Evolutionary conservation across 768 basidiomycete species (phyloP).

Genomic region (Jaapia argillacea): DNA sequence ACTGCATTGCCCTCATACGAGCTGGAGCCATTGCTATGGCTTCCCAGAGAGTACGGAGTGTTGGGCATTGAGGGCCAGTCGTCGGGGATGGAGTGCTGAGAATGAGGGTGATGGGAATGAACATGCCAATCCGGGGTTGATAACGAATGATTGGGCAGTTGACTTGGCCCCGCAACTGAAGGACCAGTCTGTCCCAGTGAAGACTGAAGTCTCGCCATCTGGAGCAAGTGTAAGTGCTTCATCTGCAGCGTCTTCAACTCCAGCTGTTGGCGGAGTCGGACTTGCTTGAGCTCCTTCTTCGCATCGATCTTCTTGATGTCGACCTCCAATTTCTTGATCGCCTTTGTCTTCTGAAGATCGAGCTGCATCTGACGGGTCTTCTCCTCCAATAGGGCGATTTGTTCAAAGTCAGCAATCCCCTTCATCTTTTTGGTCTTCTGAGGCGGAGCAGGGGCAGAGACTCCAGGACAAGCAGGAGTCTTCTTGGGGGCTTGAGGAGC

Average conservation of each 20-base stretch:
- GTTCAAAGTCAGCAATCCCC: slow-evolving; percentile 3
- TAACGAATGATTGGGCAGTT: background rate
- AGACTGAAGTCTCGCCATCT: background rate
- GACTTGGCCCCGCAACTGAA: background rate
- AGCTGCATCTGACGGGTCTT: slow-evolving; percentile 8
- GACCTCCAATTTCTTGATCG: background rate
- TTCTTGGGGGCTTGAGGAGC: no score
- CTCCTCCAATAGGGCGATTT: slow-evolving; percentile 8
- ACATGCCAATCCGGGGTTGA: background rate
- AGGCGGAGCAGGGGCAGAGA: background rate
- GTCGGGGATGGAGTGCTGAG: background rate
- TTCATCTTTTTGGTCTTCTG: background rate
- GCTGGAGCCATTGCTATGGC: no score
- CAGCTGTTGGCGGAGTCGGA: background rate
- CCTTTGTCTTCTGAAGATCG: slow-evolving; percentile 3
- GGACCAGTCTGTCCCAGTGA: background rate
- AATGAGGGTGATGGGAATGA: background rate
- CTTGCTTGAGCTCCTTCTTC: background rate
- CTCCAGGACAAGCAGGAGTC: background rate
- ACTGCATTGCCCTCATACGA: no score
- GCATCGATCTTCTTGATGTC: slow-evolving; percentile 1
- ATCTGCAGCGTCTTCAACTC: background rate
- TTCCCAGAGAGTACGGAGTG: no score
- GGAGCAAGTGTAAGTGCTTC: background rate
- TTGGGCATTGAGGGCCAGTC: background rate